A percentile compares a stretch with the other conserved stretches of the same genome.
These are phyloP conservation scores for Russula sp. DNA, from an alignment of 768 basidiomycete species.

Conservation along the genomic window DNA sequence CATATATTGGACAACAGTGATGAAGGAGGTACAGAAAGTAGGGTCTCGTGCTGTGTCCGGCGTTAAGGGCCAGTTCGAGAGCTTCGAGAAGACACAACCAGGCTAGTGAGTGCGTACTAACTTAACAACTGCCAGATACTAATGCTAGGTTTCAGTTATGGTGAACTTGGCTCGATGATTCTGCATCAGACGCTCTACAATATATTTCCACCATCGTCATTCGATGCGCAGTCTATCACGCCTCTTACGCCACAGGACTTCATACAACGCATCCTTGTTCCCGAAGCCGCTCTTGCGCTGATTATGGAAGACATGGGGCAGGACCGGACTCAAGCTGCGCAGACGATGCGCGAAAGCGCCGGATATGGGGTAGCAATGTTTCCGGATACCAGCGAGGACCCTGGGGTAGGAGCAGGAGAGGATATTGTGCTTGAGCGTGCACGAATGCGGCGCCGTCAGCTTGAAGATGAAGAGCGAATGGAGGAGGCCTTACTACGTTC, in stretches of 20 bases:
- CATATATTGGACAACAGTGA: conserved; percentile 64
- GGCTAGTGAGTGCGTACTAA: conserved; percentile 65
- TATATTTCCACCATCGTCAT: conserved; percentile 60
- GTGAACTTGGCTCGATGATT: conserved; percentile 76
- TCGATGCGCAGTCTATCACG: conserved; percentile 46
- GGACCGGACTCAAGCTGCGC: conserved; percentile 43
- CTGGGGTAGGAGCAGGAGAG: conserved; percentile 36
- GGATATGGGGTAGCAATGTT: conserved; percentile 85
- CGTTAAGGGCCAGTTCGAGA: conserved; percentile 68
- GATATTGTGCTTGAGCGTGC: conserved; percentile 43
- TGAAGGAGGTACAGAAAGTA: conserved; percentile 55
- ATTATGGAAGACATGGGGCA: conserved; percentile 69
- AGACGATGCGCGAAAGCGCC: conserved; percentile 66
- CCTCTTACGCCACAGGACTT: conserved; percentile 75
- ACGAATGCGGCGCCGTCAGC: conserved; percentile 35
- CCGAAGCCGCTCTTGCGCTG: conserved; percentile 77
- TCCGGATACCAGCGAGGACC: conserved; percentile 49
- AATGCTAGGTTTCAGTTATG: conserved; percentile 51
- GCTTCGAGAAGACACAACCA: conserved; percentile 77
- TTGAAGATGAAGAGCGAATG: conserved; percentile 37
- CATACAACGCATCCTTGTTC: conserved; percentile 79
- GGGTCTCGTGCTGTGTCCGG: conserved; percentile 63
- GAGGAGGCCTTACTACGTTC: conserved; percentile 32
- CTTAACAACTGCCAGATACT: background rate
- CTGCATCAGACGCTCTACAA: conserved; percentile 72